Conservation (phyloP, 805 yeast species). For the Wickerhamomyces pijperi region DNA sequence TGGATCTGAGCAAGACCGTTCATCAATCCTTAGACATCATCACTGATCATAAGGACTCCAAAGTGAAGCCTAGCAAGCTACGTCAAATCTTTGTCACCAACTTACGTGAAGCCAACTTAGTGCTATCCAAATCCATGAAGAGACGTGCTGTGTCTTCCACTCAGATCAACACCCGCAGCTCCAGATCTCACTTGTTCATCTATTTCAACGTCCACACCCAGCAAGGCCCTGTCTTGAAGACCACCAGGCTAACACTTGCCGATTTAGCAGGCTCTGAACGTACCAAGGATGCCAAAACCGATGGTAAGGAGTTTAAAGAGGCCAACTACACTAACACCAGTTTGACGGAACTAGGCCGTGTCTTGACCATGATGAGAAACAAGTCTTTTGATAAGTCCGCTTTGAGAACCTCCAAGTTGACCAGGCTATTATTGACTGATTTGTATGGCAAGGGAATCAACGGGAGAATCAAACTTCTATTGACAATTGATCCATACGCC, state of each 20-base stretch:
- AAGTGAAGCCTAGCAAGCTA: slow-evolving; percentile 31
- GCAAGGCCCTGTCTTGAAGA: slow-evolving; percentile 13
- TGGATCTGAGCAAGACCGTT: slow-evolving; percentile 15
- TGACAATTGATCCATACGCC: slow-evolving; percentile 18
- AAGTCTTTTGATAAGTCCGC: slow-evolving; percentile 28
- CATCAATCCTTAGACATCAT: slow-evolving; percentile 27
- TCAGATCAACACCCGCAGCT: slow-evolving; percentile 29
- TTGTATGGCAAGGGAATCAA: slow-evolving; percentile 15
- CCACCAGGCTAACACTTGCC: slow-evolving; percentile 33
- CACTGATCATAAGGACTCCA: slow-evolving; percentile 31
- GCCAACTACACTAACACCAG: slow-evolving; percentile 39
- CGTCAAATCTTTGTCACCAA: slow-evolving; percentile 29
- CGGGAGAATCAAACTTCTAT: slow-evolving; percentile 15
- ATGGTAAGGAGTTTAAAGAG: slow-evolving; percentile 33
- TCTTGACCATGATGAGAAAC: slow-evolving; percentile 29
- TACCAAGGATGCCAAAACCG: slow-evolving; percentile 32
- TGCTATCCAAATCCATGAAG: slow-evolving; percentile 28
- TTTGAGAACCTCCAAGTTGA: slow-evolving; percentile 37
- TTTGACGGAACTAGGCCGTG: slow-evolving; percentile 38
- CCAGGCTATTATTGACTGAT: slow-evolving; percentile 37
- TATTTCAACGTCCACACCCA: slow-evolving; percentile 28
- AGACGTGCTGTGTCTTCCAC: slow-evolving; percentile 33
- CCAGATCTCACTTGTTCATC: slow-evolving; percentile 43
- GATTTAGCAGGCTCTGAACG: slow-evolving; percentile 47
- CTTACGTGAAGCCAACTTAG: slow-evolving; percentile 24